Evolutionary conservation across 441 rosid species (phyloP), one percentile per base, ranked within the genome.

Genomic region (Kokia cookei): DNA sequence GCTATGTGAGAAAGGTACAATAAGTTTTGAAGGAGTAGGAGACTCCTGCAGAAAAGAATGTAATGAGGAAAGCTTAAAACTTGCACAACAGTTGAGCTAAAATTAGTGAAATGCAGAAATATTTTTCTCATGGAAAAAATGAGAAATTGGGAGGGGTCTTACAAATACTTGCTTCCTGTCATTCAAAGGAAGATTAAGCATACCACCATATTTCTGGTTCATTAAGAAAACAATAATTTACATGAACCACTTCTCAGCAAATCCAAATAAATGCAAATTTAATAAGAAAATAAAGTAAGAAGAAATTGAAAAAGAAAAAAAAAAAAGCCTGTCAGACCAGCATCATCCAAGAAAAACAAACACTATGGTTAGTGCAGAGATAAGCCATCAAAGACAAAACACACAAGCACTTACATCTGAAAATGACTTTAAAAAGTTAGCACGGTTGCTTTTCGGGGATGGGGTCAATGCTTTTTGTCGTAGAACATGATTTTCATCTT

Each of bases 401-500:
- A 69, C 5, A 69, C 13, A 55, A 11, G 53, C 42, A 84, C 99
- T 84, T 87, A 93, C 98, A 53, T 96, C 96, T 12, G 89, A 85
- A 80, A 85, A 81, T 73, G 89, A 73, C 80, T 87, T 90, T 71
- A 80, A 71, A 67, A 84, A 61, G 79, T 76, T 77, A 73, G 85
- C 7, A 10, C 87, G 90, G 74, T 76, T 83, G 77, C 80, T 83
- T 75, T 82, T 90, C 15, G 96, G 86, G 78, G 97, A 65, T 69
- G 77, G 78, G 78, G 79, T 86, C 77, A 92, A 72, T 45, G 97
- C 86, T 72, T 89, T 93, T 83, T 92, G 97, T 78, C 93, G 85
- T 77, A 96, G 84, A 71, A 91, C 91, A 76, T 81, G 97, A 84
- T 93, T 96, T 85, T 96, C 99, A 78, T 91, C 90, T 80, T 96